These are phyloP conservation scores for Ocimum tenuiflorum DNA, from an alignment of 257 asterid species.

Conservation along the genomic window DNA sequence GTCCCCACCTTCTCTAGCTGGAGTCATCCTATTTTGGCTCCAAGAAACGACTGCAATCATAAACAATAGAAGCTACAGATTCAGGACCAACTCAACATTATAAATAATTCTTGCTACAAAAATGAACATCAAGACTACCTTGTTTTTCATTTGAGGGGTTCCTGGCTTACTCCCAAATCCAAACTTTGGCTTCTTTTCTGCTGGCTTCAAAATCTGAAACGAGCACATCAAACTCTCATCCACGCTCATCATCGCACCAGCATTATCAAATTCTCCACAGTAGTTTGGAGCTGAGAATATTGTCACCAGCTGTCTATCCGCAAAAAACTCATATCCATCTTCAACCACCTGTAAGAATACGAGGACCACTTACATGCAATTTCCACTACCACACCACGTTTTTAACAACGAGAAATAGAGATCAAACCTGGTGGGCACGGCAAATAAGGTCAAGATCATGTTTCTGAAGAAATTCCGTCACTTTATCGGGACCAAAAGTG, in stretches of 20 bases:
- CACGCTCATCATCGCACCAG: constrained; percentile 84
- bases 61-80: no score
- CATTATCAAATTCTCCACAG: constrained; percentile 78
- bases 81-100: no score
- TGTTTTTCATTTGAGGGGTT: no score
- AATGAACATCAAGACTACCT: no score
- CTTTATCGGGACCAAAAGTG: constrained; percentile 60
- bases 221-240: constrained; percentile 77
- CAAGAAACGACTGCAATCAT: no score
- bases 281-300: constrained; percentile 78
- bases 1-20: no score
- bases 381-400: neutral
- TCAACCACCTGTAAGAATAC: constrained; percentile 68
- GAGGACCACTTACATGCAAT: no score
- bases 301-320: constrained; percentile 68
- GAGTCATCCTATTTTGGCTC: no score
- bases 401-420: neutral
- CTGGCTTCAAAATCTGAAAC: constrained; percentile 69
- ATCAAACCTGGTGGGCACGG: constrained; percentile 75
- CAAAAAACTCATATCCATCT: constrained; percentile 81
- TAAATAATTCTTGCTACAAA: no score
- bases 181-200: constrained; percentile 60
- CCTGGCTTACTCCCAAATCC: no score
- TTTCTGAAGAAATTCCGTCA: constrained; percentile 63
- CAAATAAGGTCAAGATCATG: constrained; percentile 72